Evolutionary conservation across 306 rosid species (phyloP), one percentile per base, ranked within the genome.

Genomic region (Astragalus membranaceus): DNA sequence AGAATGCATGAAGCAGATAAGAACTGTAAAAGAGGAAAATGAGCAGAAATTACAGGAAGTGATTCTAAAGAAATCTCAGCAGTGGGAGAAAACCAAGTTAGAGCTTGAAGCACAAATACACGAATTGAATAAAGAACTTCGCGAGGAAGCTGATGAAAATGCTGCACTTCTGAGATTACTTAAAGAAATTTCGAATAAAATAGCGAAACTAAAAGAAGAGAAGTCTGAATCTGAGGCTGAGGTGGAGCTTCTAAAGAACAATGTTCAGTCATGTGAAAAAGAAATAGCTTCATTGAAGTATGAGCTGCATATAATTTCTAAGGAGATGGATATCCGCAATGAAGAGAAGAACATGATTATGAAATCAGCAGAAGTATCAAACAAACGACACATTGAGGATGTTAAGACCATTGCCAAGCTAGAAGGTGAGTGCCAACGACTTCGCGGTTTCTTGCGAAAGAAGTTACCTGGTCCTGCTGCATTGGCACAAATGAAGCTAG

Each of bases 391-490:
- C 51, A 6, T 10, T 30, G 97, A 93, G 80, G 96, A 86, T 66
- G 89, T 82, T 41, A 87, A 85, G 80, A 86, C 84, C 69, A 87
- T 93, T 58, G 75, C 88, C 51, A 90, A 85, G 83, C 82, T 93
- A 54, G 98, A 93, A 80, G 87, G 86, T 3, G 98, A 93, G 76
- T 86, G 96, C 75, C 98, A 93, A 78, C 80, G 93, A 62, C 83
- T 93, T 14, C 96, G 98, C 5, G 78, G 90, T 63, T 85, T 93
- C 64, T 84, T 93, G 81, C 80, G 97, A 68, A 93, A 90, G 81
- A 93, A 93, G 87, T 78, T 93, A 66, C 98, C 98, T 4, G 98
- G 98, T 55, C 92, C 93, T 46, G 98, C 98, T 61, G 93, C 98
- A 39, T 80, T 93, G 56, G 93, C 96, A 26, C 98, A 93, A 80